Percentiles rank a stretch among this genome's conserved stretches.
phyloP scores from a whole-genome alignment of 805 yeast species.

The Metschnikowia cerradonensis region DNA sequence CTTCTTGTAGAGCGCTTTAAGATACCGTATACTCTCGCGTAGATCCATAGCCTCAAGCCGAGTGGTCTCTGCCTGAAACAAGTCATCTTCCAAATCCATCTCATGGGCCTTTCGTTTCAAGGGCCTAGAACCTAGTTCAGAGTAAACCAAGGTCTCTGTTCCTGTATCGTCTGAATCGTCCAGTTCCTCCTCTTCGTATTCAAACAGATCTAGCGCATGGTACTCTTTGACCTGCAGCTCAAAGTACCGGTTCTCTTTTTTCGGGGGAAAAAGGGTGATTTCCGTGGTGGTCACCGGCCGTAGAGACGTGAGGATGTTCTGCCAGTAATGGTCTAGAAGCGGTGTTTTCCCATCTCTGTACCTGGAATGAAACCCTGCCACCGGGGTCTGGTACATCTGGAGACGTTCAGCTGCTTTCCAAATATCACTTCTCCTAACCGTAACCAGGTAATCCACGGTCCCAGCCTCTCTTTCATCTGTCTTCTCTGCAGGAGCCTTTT shows the following conservation, averaged over 20 bases:
- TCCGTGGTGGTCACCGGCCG: background rate
- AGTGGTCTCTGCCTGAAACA: conserved; percentile 1
- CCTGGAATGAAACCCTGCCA: conserved; percentile 10
- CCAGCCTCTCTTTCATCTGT: background rate
- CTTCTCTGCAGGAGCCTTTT: conserved; percentile 6
- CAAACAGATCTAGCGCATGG: background rate
- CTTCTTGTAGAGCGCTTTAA: background rate
- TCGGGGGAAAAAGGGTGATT: background rate
- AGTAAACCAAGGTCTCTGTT: background rate
- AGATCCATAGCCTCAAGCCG: conserved; percentile 4
- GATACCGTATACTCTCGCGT: background rate
- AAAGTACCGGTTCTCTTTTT: background rate
- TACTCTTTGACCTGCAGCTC: background rate
- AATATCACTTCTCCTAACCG: conserved; percentile 11
- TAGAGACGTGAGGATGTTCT: conserved; percentile 1
- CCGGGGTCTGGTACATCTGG: conserved; percentile 14
- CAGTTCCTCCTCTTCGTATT: background rate
- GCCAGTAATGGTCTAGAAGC: conserved; percentile 10
- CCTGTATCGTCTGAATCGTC: too few relatives aligned
- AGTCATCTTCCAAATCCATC: conserved; percentile 1
- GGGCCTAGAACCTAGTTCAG: background rate
- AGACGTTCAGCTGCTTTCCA: conserved; percentile 9
- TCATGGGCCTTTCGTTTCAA: background rate
- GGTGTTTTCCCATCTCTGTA: conserved; percentile 12
- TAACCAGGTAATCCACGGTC: background rate